phyloP scores from a whole-genome alignment of 2,329 filamentous ascomycete genomes.

The Sporothrix brunneoviolacea region DNA sequence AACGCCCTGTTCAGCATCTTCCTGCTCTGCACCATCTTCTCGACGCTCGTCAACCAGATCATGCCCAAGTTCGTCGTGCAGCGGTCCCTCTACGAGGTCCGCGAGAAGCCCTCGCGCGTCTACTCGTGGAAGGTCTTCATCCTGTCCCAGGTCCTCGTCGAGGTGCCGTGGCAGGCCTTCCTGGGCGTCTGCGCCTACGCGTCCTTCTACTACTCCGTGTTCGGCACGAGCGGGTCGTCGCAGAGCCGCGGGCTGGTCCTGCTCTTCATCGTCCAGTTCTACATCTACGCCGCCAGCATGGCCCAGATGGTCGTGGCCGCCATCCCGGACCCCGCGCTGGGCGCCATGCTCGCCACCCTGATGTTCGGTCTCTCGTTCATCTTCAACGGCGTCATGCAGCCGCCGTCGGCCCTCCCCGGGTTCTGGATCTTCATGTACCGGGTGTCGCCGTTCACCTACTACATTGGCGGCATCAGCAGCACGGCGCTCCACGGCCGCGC shows the following conservation, averaged over 20 bases:
- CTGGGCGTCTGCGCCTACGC: too few species aligned
- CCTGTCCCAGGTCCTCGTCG: conserved; percentile 57
- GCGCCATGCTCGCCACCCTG: too few species aligned
- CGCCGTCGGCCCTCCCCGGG: conserved; percentile 50
- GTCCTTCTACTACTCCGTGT: too few species aligned
- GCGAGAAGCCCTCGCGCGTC: conserved; percentile 57
- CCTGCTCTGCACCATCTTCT: conserved; percentile 56
- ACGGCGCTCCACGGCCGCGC: conserved; percentile 53
- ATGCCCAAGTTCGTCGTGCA: conserved; percentile 63
- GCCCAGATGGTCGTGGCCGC: too few species aligned
- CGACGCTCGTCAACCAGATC: conserved; percentile 50
- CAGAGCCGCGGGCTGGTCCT: too few species aligned
- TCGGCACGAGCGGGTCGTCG: too few species aligned
- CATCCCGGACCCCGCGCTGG: too few species aligned
- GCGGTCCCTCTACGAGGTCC: conserved; percentile 59
- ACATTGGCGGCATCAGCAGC: conserved; percentile 59
- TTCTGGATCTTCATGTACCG: conserved; percentile 78
- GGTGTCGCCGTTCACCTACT: conserved; percentile 61
- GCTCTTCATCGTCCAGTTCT: too few species aligned
- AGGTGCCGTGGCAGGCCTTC: conserved; percentile 48
- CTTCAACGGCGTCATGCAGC: conserved; percentile 44
- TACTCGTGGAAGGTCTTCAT: conserved; percentile 64
- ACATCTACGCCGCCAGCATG: too few species aligned
- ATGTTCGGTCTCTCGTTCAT: too few species aligned
- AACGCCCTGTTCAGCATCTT: conserved; percentile 56